These are phyloP conservation scores for Rubia peregrina DNA, from an alignment of 305 asterid genomes.

Conservation along the genomic window DNA sequence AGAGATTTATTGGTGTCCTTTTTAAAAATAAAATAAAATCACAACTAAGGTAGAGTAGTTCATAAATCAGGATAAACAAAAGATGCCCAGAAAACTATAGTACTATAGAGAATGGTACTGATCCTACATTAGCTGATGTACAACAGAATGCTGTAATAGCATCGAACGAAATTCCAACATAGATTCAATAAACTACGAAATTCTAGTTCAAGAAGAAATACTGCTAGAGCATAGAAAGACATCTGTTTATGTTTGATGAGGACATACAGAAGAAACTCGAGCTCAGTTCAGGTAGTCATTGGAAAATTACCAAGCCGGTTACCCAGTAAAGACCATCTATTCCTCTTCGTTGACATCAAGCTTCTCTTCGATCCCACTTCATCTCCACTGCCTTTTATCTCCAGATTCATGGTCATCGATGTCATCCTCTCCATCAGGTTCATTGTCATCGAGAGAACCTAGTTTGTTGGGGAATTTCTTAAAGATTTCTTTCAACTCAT, in stretches of 20 bases:
- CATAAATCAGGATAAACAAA: background rate
- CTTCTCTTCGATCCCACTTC: slow-evolving; percentile 58
- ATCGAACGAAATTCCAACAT: slow-evolving; percentile 8
- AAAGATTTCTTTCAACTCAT: slow-evolving; percentile 65
- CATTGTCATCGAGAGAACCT: slow-evolving; percentile 80
- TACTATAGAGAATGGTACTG: slow-evolving; percentile 2
- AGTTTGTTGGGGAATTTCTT: slow-evolving; percentile 59
- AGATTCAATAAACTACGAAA: slow-evolving; percentile 4
- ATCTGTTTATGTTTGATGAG: background rate
- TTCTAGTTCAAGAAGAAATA: background rate
- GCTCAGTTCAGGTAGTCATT: background rate
- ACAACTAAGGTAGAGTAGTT: background rate
- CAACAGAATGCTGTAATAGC: slow-evolving; percentile 10
- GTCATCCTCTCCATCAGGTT: slow-evolving; percentile 79
- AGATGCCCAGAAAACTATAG: background rate
- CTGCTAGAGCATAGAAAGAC: background rate
- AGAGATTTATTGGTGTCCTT: no score
- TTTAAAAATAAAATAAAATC: background rate
- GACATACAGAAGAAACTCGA: background rate
- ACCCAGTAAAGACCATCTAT: slow-evolving; percentile 14
- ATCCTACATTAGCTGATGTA: background rate
- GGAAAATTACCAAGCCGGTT: no score
- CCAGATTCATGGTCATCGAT: slow-evolving; percentile 44
- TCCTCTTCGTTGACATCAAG: slow-evolving; percentile 61
- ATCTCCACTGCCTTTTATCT: slow-evolving; percentile 50